Evolutionary conservation across 306 rosid genomes (phyloP), one percentile per base, ranked within the genome.

Genomic region (Adenanthera pavonina): DNA sequence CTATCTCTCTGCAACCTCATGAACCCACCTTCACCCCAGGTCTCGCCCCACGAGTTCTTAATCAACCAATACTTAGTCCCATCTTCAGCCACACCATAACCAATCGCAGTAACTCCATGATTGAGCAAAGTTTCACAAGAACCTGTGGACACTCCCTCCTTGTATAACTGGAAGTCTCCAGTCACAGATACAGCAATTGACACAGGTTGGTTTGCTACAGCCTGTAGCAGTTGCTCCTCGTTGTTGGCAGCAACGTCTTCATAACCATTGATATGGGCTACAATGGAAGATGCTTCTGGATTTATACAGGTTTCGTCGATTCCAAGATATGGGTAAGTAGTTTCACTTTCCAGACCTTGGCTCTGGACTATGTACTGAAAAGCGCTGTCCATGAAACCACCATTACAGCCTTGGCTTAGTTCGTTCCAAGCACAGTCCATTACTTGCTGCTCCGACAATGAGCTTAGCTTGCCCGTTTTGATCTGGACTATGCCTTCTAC

Each of bases 371-470:
- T 72, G 62, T 67, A 86, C 5, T 59, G 12, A 47, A 43, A 88
- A 6, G 84, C 78, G 0, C 0, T 0, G 0, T 79, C 69, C 17
- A 56, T 3, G 8, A 0, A 0, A 3, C 66, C 36, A 15, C 72
- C 84, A 0, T 1, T 0, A 69, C 89, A 78, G 0, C 88, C 85
- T 6, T n/a, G 62, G 62, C 19, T 56, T 0, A 0, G 3, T 0
- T 54, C 3, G 16, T 12, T 0, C 8, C 13, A 13, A 0, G 14
- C 35, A 44, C 90, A 84, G 13, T 89, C 87, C 25, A 82, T 25
- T 2, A 86, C 75, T 38, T 88, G 80, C 59, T 86, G 86, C 64
- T 79, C 85, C 2, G 87, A 85, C 43, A 85, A 51, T 7, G 90
- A 80, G 11, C 46, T 4, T 64, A 88, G 15, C 0, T 80, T 34